A percentile compares a stretch with the other conserved stretches of the same genome.
These are phyloP conservation scores for Pistacia integerrima DNA, from an alignment of 345 rosid species.

Conservation along the genomic window DNA sequence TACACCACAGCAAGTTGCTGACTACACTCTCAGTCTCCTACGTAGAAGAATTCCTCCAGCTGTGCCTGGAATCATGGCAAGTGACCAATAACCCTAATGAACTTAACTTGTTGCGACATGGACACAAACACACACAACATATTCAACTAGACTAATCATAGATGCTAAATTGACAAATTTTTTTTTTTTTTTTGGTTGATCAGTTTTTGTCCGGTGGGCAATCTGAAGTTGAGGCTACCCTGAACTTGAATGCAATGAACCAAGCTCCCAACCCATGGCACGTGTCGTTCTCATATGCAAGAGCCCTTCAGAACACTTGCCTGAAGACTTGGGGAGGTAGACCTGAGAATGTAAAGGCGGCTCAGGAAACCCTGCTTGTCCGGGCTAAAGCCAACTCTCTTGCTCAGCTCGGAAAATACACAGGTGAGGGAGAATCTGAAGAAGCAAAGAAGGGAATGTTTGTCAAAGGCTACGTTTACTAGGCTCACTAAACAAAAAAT, in stretches of 20 bases:
- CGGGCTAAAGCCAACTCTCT: constrained; percentile 84
- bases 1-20: constrained; percentile 31
- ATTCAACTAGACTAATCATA: neutral
- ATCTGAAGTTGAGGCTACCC: constrained; percentile 91
- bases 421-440: constrained; percentile 76
- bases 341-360: constrained; percentile 70
- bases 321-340: constrained; percentile 88
- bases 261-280: constrained; percentile 86
- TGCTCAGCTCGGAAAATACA: constrained; percentile 88
- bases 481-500: constrained; percentile 16
- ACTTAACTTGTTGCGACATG: neutral
- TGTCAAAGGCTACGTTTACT: constrained; percentile 76
- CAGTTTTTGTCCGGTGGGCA: constrained; percentile 98
- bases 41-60: constrained; percentile 28
- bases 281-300: constrained; percentile 87
- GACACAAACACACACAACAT: neutral
- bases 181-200: neutral
- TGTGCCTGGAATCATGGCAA: constrained; percentile 35
- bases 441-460: constrained; percentile 86
- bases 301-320: constrained; percentile 90
- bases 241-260: constrained; percentile 91
- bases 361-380: constrained; percentile 62
- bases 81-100: neutral
- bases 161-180: neutral
- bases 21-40: constrained; percentile 35